Percentiles rank a stretch among this genome's conserved stretches.
Conservation (phyloP, 1,139 yeast species). For the Arxiozyma telluris region DNA sequence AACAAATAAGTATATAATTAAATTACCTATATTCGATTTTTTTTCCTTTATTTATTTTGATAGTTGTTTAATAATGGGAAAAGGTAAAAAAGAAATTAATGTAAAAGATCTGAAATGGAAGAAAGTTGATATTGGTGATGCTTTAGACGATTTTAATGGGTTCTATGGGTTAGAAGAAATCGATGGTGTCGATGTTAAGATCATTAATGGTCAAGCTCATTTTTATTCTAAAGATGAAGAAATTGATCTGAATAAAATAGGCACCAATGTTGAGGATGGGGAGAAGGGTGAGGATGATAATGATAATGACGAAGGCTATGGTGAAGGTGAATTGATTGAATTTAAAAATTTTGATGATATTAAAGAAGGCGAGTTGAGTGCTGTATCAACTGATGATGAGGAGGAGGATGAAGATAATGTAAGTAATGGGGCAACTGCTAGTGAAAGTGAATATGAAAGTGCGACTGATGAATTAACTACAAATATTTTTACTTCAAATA, state of each 20-base stretch:
- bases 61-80: neutral
- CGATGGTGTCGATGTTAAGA: constrained; percentile 79
- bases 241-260: constrained; percentile 4
- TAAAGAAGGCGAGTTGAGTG: constrained; percentile 13
- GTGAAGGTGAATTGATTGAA: constrained; percentile 22
- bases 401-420: constrained; percentile 7
- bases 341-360: constrained; percentile 15
- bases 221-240: constrained; percentile 46
- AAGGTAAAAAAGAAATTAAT: constrained; percentile 29
- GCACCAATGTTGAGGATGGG: constrained; percentile 11
- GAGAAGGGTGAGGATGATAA: constrained; percentile 13
- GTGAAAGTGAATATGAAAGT: constrained; percentile 10
- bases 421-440: constrained; percentile 5
- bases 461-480: constrained; percentile 10
- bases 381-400: constrained; percentile 18
- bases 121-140: constrained; percentile 71
- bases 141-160: constrained; percentile 80
- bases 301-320: constrained; percentile 11
- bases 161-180: constrained; percentile 88
- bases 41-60: too few relatives aligned
- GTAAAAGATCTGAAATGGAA: constrained; percentile 64
- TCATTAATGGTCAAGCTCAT: constrained; percentile 51
- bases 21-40: neutral
- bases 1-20: constrained; percentile 2
- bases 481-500: constrained; percentile 24